Conservation (phyloP, 495 filamentous ascomycete genomes). For the Neurospora africana region DNA sequence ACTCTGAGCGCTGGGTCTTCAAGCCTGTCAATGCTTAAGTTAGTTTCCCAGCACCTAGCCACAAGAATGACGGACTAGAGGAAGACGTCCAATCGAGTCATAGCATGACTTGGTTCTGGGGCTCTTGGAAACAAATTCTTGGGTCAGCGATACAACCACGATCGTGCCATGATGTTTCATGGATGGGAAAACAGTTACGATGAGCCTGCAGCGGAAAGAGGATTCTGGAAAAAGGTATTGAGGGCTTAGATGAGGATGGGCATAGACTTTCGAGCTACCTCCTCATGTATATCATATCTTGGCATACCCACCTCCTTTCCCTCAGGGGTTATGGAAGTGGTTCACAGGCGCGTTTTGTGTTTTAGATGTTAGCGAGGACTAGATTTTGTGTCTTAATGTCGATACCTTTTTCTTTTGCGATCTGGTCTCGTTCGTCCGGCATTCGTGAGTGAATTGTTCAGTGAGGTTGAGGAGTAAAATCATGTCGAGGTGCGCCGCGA, state of each 20-base stretch:
- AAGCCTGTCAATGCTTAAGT: conserved; percentile 42
- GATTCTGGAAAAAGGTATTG: neutral
- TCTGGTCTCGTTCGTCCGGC: neutral
- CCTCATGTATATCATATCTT: neutral
- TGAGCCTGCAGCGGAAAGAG: neutral
- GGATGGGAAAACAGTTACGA: neutral
- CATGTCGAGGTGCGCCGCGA: neutral
- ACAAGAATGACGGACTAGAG: neutral
- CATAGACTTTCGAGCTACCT: neutral
- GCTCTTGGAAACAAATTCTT: neutral
- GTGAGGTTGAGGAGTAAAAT: neutral
- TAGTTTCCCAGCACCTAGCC: neutral
- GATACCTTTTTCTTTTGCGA: neutral
- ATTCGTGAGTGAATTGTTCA: neutral
- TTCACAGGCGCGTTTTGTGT: neutral
- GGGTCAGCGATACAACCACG: neutral
- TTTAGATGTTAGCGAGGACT: neutral
- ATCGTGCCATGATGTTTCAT: neutral
- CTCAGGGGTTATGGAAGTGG: neutral
- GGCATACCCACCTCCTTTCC: neutral
- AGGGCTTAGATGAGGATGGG: neutral
- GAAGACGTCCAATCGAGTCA: neutral
- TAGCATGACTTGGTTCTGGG: neutral
- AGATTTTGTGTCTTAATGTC: neutral
- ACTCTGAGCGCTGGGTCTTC: conserved; percentile 58